Base-by-base conservation (phyloP, 441 rosid species). In the Bocquillonia castaneifolia region DNA sequence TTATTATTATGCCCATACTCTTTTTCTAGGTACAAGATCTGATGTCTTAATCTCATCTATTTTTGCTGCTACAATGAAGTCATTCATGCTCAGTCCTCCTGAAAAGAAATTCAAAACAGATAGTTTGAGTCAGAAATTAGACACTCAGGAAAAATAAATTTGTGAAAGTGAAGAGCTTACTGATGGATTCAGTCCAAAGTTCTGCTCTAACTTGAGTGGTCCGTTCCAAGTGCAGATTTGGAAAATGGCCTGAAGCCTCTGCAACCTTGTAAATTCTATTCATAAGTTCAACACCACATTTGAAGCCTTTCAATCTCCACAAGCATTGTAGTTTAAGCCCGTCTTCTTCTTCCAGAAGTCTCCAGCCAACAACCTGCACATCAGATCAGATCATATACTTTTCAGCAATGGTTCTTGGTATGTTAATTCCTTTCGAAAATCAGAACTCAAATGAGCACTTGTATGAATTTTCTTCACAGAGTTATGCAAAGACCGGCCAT, bases 1-100 rank as follows among this genome's bases (percentile, higher is more conserved):
- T 29, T 96, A 96, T 95, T 96, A 93, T 61, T 75, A 93, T 29
- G 97, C 98, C 97, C 98, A 93, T 61, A 69, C 78, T 72, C 97
- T 81, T 81, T 85, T 93, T 69, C 81, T 82, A 4, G 91, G 86
- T 32, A 74, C 87, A 63, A 93, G 95, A 83, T 93, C 98, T 18
- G 96, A 86, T 70, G 96, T 91, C 81, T 84, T 91, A 57, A 93
- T 88, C 65, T 64, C 79, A 74, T 93, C 97, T n/a, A 93, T 79
- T 73, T 93, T 93, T 31, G 96, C 92, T 28, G 98, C 98, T 28
- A 89, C 69, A 7, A 91, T 86, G 82, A 91, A 91, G 76, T 93
- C 97, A 25, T 89, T 93, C 87, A 89, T 74, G 78, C 93, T 88
- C 76, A 93, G 73, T n/a, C 98, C 96, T 45, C 97, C 96, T 91